These are phyloP conservation scores for Fragosphaeria purpurea DNA, from an alignment of 2,329 filamentous ascomycete species.

Conservation along the genomic window DNA sequence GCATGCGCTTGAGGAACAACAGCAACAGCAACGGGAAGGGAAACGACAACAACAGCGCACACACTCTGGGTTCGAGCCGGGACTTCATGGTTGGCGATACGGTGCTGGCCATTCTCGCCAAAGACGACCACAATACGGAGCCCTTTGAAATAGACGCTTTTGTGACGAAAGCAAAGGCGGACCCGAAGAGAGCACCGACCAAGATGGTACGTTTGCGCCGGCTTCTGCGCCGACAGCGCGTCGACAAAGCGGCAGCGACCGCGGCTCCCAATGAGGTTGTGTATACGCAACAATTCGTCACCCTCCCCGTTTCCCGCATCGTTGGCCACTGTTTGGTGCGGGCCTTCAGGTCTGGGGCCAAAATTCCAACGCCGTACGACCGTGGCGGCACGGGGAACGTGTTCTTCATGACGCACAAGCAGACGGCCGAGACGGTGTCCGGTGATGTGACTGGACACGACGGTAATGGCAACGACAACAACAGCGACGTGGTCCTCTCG, in stretches of 20 bases:
- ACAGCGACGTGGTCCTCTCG: background rate
- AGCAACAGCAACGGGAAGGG: background rate
- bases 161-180: constrained; percentile 18
- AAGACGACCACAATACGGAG: constrained; percentile 35
- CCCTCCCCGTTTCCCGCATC: constrained; percentile 31
- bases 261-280: constrained; percentile 48
- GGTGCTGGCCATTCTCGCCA: constrained; percentile 35
- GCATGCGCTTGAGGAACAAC: background rate
- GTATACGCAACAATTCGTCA: constrained; percentile 37
- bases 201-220: constrained; percentile 34
- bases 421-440: background rate
- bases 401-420: constrained; percentile 48
- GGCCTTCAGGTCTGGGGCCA: constrained; percentile 34
- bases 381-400: constrained; percentile 54
- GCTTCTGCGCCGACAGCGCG: constrained; percentile 38
- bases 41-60: no score
- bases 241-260: constrained; percentile 21
- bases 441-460: no score
- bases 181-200: constrained; percentile 8
- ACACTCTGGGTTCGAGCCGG: background rate
- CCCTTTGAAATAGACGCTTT: constrained; percentile 47
- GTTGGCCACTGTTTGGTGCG: constrained; percentile 50
- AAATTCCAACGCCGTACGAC: constrained; percentile 54
- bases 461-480: background rate
- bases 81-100: constrained; percentile 47